These are phyloP conservation scores for Torulaspora indica DNA, from an alignment of 805 yeast species.

Conservation along the genomic window DNA sequence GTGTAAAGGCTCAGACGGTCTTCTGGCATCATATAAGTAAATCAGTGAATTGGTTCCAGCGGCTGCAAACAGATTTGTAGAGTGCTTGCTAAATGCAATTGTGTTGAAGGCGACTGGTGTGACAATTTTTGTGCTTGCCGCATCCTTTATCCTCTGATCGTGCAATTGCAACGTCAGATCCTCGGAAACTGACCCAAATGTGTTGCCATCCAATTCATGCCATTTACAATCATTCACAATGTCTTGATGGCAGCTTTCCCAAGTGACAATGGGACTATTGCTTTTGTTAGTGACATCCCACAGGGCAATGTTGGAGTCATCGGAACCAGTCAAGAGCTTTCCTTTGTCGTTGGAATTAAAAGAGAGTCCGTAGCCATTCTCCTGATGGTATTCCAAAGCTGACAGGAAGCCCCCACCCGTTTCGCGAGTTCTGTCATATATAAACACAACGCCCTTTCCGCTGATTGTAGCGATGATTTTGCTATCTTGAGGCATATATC, in stretches of 20 bases:
- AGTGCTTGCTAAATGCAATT: constrained; percentile 59
- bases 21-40: constrained; percentile 60
- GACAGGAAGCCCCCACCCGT: constrained; percentile 27
- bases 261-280: constrained; percentile 30
- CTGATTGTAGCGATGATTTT: constrained; percentile 58
- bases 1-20: constrained; percentile 48
- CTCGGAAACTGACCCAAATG: constrained; percentile 72
- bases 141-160: constrained; percentile 44
- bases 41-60: constrained; percentile 68
- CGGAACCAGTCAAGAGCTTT: constrained; percentile 55
- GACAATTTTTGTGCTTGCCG: constrained; percentile 27
- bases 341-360: constrained; percentile 54
- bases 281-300: constrained; percentile 45
- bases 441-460: constrained; percentile 56
- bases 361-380: constrained; percentile 70
- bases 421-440: constrained; percentile 43
- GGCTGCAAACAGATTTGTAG: constrained; percentile 56
- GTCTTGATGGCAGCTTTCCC: constrained; percentile 42
- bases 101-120: constrained; percentile 50
- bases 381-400: constrained; percentile 49
- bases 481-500: constrained; percentile 61
- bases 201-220: constrained; percentile 48
- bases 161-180: constrained; percentile 52
- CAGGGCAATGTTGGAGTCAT: constrained; percentile 58
- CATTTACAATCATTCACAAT: constrained; percentile 76